Percentiles rank a stretch among this genome's conserved stretches.
Conservation (phyloP, 73 alveolate species). For the Paramecium biaurelia region DNA sequence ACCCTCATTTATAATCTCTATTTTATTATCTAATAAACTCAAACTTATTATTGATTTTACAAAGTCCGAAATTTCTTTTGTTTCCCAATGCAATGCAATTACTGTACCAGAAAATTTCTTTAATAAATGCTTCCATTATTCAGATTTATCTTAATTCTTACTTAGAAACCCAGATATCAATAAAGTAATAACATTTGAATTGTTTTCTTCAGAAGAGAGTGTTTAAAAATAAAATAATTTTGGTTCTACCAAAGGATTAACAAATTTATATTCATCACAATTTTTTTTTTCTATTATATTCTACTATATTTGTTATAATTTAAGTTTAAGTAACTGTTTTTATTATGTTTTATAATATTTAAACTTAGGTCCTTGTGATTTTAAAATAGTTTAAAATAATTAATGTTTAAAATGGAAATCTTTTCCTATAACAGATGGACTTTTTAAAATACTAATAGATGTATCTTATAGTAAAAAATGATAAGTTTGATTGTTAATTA, state of each 20-base stretch:
- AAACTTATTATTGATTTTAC: not conserved
- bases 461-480: not conserved
- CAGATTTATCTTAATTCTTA: not conserved
- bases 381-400: not conserved
- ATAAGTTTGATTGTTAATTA: not conserved
- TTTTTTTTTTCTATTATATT: not conserved
- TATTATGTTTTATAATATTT: not conserved
- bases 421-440: not conserved
- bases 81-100: slow-evolving; percentile 16
- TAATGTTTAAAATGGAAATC: not conserved
- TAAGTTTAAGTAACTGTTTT: not conserved
- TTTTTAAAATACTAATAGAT: not conserved
- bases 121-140: not conserved
- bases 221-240: not conserved
- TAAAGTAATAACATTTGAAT: slow-evolving; percentile 34
- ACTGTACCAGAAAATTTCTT: not conserved
- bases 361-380: not conserved
- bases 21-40: too few relatives aligned
- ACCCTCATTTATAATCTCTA: not conserved
- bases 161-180: not conserved
- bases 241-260: not conserved
- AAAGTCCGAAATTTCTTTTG: not conserved
- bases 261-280: not conserved
- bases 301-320: not conserved
- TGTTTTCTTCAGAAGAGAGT: not conserved